Conservation (phyloP, 331 rosid genomes). For the Arachis monticola region DNA sequence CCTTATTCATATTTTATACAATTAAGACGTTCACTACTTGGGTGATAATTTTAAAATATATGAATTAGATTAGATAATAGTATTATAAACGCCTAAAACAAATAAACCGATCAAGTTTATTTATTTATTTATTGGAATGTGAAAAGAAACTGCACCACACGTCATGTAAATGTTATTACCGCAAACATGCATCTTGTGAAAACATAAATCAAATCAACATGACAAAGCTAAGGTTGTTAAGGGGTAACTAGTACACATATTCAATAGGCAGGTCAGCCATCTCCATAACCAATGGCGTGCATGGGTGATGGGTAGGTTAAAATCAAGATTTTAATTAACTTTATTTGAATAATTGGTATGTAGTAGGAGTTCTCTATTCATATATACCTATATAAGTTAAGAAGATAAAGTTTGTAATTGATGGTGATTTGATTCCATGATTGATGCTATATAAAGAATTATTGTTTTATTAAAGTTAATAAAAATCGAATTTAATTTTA, state of each 20-base stretch:
- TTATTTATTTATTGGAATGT: not conserved
- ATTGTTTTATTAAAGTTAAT: too few species aligned
- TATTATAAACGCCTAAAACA: not conserved
- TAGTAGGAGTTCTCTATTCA: not conserved
- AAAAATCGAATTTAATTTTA: too few species aligned
- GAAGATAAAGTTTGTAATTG: not conserved
- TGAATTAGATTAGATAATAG: too few species aligned
- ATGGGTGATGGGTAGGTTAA: conserved; percentile 10
- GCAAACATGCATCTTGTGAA: conserved; percentile 39
- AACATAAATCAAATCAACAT: conserved; percentile 19
- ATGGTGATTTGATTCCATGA: conserved; percentile 22
- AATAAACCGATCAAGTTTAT: not conserved
- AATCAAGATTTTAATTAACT: conserved; percentile 19
- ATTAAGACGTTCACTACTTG: too few species aligned
- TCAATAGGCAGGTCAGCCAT: conserved; percentile 38
- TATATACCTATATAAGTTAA: not conserved
- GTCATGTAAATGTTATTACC: conserved; percentile 34
- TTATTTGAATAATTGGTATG: not conserved
- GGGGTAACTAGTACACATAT: conserved; percentile 3
- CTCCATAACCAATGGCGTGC: conserved; percentile 15
- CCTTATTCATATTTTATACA: too few species aligned
- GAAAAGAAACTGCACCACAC: conserved; percentile 11
- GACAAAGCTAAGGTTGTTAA: conserved; percentile 8
- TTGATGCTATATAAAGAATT: not conserved
- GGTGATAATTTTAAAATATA: too few species aligned